Percentiles rank a stretch among this genome's conserved stretches.
Conservation (phyloP, 257 asterid genomes). For the Voacanga thouarsii region DNA sequence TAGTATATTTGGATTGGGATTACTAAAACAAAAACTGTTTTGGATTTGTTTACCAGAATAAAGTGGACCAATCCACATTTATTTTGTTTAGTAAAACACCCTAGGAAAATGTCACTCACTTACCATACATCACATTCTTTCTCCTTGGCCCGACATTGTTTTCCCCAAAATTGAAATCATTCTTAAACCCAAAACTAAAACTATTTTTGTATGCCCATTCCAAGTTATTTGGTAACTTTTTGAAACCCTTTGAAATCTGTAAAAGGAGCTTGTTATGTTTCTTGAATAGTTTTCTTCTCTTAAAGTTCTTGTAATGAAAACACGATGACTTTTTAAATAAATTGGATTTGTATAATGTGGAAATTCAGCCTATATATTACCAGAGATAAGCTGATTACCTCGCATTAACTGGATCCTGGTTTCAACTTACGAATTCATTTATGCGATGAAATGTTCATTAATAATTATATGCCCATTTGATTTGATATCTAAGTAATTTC, state of each 20-base stretch:
- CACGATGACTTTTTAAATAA: not conserved
- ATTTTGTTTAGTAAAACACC: too few species aligned
- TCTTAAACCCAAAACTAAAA: too few species aligned
- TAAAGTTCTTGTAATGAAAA: not conserved
- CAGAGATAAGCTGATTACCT: not conserved
- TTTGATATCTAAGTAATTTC: conserved; percentile 2
- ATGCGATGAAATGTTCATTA: not conserved
- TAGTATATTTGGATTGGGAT: not conserved
- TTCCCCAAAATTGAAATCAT: too few species aligned
- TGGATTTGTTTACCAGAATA: too few species aligned
- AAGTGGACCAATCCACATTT: too few species aligned
- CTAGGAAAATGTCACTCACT: too few species aligned
- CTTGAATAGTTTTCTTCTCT: not conserved
- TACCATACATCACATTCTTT: too few species aligned
- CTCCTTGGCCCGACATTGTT: too few species aligned
- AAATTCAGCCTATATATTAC: not conserved
- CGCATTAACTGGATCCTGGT: not conserved
- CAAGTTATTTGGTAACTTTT: not conserved
- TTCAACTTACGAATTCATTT: not conserved
- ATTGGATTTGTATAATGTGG: not conserved
- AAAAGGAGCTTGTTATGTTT: not conserved
- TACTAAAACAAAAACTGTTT: too few species aligned
- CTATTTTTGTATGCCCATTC: too few species aligned
- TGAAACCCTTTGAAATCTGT: not conserved
- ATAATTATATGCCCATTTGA: not conserved